These are phyloP conservation scores for Plantago elongata DNA, from an alignment of 257 asterid species.

Conservation along the genomic window DNA sequence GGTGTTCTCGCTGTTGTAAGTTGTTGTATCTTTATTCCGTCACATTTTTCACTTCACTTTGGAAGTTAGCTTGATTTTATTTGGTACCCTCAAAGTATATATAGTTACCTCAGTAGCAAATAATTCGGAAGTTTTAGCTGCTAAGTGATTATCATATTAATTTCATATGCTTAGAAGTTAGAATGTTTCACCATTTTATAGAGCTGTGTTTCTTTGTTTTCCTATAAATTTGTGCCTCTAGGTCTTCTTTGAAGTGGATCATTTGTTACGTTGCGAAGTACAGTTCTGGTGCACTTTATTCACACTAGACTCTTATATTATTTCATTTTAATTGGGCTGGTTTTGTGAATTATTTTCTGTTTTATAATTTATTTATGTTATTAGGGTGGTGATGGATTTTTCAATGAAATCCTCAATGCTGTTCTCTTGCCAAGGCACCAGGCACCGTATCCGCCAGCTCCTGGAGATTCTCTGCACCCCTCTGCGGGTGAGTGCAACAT, in stretches of 20 bases:
- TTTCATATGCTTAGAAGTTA: too few relatives aligned
- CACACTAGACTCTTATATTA: not conserved
- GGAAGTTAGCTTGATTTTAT: too few relatives aligned
- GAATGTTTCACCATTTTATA: too few relatives aligned
- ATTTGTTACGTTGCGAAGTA: too few relatives aligned
- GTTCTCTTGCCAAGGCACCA: constrained; percentile 80
- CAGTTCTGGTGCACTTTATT: not conserved
- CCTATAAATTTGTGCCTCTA: too few relatives aligned
- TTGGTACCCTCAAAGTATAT: too few relatives aligned
- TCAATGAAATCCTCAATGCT: constrained; percentile 86
- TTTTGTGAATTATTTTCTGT: constrained; percentile 17
- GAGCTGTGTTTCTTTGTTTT: too few relatives aligned
- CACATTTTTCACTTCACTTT: not conserved
- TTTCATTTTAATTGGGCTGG: constrained; percentile 16
- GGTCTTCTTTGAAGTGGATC: too few relatives aligned
- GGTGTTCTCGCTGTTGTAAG: constrained; percentile 95
- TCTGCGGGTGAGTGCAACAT: constrained; percentile 33
- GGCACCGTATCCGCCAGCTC: constrained; percentile 76
- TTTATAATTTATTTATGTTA: constrained; percentile 23
- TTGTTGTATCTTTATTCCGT: constrained; percentile 20
- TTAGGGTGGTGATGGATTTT: constrained; percentile 98
- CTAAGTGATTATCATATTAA: too few relatives aligned
- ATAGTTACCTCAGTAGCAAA: too few relatives aligned
- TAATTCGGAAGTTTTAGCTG: too few relatives aligned
- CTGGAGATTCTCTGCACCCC: constrained; percentile 37